Conservation (phyloP, 176 grass and related monocot species). For the Puya raimondii region DNA sequence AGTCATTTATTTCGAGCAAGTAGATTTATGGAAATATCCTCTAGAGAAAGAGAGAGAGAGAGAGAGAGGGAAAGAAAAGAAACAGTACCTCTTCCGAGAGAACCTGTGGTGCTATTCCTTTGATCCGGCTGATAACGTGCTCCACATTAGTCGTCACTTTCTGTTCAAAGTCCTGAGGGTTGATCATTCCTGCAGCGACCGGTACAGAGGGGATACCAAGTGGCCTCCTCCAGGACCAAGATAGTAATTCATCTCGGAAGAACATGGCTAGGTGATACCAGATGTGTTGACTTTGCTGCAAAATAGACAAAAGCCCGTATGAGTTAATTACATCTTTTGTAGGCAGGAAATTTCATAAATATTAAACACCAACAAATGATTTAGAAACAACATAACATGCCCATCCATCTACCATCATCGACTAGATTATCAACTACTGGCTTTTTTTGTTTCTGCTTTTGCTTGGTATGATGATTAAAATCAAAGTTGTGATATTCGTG, state of each 20-base stretch:
- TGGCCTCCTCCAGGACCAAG: conserved; percentile 98
- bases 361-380: background rate
- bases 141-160: conserved; percentile 92
- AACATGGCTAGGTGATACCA: conserved; percentile 99
- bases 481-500: too few species aligned
- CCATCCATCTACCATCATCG: background rate
- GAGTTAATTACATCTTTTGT: conserved; percentile 5
- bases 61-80: conserved; percentile 7
- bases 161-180: conserved; percentile 77
- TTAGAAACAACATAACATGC: background rate
- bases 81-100: conserved; percentile 76
- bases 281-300: conserved; percentile 94
- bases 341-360: conserved; percentile 12
- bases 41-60: background rate
- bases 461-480: too few species aligned
- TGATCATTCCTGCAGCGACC: conserved; percentile 52
- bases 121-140: conserved; percentile 74
- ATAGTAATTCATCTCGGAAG: conserved; percentile 92
- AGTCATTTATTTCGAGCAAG: too few species aligned
- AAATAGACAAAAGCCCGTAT: conserved; percentile 7
- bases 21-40: too few species aligned
- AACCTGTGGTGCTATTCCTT: conserved; percentile 71
- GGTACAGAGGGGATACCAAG: conserved; percentile 72
- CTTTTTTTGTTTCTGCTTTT: too few species aligned
- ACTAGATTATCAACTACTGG: background rate